Evolutionary conservation across 2,329 filamentous ascomycete genomes (phyloP), one percentile per base, ranked within the genome.

Genomic region (Sporothrix dimorphospora): DNA sequence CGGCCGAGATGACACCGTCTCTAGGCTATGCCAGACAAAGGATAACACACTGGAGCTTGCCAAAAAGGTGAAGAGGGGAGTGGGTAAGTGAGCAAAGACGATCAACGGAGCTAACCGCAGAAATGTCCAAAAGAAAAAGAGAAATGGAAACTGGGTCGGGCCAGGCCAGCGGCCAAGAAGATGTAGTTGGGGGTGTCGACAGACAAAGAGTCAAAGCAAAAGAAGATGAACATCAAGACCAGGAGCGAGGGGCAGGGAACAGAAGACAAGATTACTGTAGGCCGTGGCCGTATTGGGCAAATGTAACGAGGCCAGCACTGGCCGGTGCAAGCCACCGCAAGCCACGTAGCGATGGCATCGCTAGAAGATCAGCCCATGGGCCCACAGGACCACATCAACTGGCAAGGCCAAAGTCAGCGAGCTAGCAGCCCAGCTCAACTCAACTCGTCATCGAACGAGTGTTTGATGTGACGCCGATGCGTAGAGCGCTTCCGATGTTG

Each of bases 11-110:
- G 65, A 34, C 45, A 34, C 65, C 45, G 38, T 1, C 59, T 16
- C 34, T 24, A 66, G 63, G 65, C 63, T 51, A 68, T 68, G 63
- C 63, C 65, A 68, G 45, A 45, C 63, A 27, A n/a, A 67, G 42
- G 6, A 49, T 34, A 34, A 34, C 16, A 51, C 63, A 5, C 42
- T 45, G 24, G 42, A 40, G 65, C 14, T 27, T 16, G 19, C 19
- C 7, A 61, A 42, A 42, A 40, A 11, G 27, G 27, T 19, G n/a
- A n/a, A 45, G 38, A 63, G 34, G 21, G 9, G 59, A 45, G 38
- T 9, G 59, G 59, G 8, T 19, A 30, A 40, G 27, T 61, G 30
- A 7, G 51, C 51, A 30, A 30, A 61, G 55, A 38, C 6, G 27
- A 59, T 38, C 55, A 40, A 40, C 30, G 55, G n/a, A 40, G 65